A percentile compares a stretch with the other conserved stretches of the same genome.
Evolutionary conservation across 2,329 filamentous ascomycete genomes (phyloP).

Genomic region (Alternaria brassicicola): DNA sequence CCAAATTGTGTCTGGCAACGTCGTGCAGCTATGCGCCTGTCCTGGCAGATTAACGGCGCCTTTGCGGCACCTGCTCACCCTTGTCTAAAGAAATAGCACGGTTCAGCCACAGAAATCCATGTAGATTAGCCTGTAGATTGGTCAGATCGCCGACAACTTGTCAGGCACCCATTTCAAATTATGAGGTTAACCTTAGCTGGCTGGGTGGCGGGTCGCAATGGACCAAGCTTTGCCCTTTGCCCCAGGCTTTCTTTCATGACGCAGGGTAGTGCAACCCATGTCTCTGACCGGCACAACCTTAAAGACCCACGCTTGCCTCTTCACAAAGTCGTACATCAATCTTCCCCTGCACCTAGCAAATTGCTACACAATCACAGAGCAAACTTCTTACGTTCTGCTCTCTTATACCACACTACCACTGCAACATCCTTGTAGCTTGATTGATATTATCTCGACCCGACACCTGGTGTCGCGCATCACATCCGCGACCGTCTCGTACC

Average conservation of each 20-base stretch:
- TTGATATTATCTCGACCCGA: neutral
- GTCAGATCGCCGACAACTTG: neutral
- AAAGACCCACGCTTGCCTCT: slow-evolving; percentile 17
- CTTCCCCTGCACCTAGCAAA: slow-evolving; percentile 7
- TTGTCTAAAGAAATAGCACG: neutral
- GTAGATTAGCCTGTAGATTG: slow-evolving; percentile 3
- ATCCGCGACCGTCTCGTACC: neutral
- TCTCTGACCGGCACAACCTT: slow-evolving; percentile 1
- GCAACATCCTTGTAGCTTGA: neutral
- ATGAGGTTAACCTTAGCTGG: neutral
- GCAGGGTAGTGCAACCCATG: slow-evolving; percentile 17
- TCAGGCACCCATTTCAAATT: slow-evolving; percentile 4
- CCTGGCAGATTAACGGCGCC: slow-evolving; percentile 10
- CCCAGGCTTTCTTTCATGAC: slow-evolving; percentile 19
- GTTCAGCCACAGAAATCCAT: neutral
- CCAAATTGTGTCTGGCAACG: neutral
- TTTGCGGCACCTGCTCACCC: slow-evolving; percentile 1
- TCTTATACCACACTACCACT: neutral
- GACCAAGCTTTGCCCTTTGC: slow-evolving; percentile 4
- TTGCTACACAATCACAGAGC: slow-evolving; percentile 8
- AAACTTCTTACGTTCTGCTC: slow-evolving; percentile 1
- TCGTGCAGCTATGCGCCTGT: slow-evolving; percentile 1
- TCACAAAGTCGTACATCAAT: neutral
- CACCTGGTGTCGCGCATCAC: slow-evolving; percentile 9
- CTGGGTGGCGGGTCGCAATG: slow-evolving; percentile 4